Evolutionary conservation across 2,329 filamentous ascomycete genomes (phyloP).

Genomic region (Leptographium wingfieldii): DNA sequence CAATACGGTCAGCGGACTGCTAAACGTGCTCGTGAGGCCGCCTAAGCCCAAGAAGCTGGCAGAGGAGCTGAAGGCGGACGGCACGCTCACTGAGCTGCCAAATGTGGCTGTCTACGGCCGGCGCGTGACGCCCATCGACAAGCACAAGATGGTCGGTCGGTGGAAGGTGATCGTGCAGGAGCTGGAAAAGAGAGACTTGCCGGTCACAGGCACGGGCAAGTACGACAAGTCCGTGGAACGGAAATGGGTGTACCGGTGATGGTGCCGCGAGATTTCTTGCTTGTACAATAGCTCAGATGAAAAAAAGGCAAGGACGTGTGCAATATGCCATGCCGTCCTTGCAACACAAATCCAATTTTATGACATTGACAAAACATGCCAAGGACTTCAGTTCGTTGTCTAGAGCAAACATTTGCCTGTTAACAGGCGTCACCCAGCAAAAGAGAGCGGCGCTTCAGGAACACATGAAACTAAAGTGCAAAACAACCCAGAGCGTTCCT

Average conservation of each 20-base stretch:
- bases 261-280: neutral
- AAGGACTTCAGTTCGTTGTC: too few species aligned
- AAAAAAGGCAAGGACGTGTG: neutral
- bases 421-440: too few species aligned
- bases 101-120: constrained; percentile 59
- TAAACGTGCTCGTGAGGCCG: constrained; percentile 39
- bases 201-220: constrained; percentile 17
- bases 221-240: constrained; percentile 12
- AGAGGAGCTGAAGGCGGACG: constrained; percentile 38
- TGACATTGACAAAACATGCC: neutral
- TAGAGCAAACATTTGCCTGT: too few species aligned
- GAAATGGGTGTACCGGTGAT: constrained; percentile 8
- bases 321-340: neutral
- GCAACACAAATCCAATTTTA: neutral
- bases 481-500: too few species aligned
- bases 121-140: constrained; percentile 58
- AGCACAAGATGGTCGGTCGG: constrained; percentile 42
- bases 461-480: too few species aligned
- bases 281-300: neutral
- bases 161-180: constrained; percentile 25
- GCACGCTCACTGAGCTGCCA: constrained; percentile 37
- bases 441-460: too few species aligned
- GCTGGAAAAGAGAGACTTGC: constrained; percentile 17
- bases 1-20: constrained; percentile 38
- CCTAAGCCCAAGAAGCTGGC: constrained; percentile 50